phyloP scores from a whole-genome alignment of 1,284 basidiomycete species.

The Singerocomus rubriflavus region DNA sequence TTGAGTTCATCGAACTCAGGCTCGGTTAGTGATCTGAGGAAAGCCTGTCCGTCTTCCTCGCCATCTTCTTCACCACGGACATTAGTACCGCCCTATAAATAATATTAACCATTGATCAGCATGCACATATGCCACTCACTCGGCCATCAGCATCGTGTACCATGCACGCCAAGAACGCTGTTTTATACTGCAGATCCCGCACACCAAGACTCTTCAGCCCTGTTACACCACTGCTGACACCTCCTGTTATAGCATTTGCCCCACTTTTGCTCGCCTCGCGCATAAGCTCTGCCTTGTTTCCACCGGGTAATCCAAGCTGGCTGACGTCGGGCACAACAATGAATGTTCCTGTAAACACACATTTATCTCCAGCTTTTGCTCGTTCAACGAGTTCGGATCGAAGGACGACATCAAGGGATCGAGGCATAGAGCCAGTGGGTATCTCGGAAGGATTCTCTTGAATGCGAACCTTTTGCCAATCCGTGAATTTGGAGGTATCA shows the following conservation, averaged over 20 bases:
- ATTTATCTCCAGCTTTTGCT: constrained; percentile 99
- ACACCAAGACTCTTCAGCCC: constrained; percentile 95
- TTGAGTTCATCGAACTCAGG: constrained; percentile 95
- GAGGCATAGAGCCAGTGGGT: constrained; percentile 98
- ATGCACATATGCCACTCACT: constrained; percentile 45
- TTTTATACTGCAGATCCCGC: constrained; percentile 96
- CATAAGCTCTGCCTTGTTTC: constrained; percentile 89
- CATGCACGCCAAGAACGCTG: constrained; percentile 98
- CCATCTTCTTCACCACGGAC: constrained; percentile 83
- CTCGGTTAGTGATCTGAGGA: constrained; percentile 86
- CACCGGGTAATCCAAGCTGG: constrained; percentile 93
- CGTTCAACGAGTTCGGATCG: constrained; percentile 95
- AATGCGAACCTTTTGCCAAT: constrained; percentile 99
- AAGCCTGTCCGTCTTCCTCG: constrained; percentile 75
- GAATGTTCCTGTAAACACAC: constrained; percentile 96
- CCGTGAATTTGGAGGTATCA: constrained; percentile 94
- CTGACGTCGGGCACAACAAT: constrained; percentile 99
- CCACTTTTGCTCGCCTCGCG: constrained; percentile 77
- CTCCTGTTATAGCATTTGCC: constrained; percentile 55
- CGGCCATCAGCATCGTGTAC: constrained; percentile 87
- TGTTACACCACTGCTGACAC: constrained; percentile 85
- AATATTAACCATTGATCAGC: constrained; percentile 8
- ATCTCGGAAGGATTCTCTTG: constrained; percentile 99
- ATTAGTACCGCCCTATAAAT: constrained; percentile 68
- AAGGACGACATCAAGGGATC: constrained; percentile 92